Evolutionary conservation across 1,284 basidiomycete genomes (phyloP).

Genomic region (Rhizopogon parksii): DNA sequence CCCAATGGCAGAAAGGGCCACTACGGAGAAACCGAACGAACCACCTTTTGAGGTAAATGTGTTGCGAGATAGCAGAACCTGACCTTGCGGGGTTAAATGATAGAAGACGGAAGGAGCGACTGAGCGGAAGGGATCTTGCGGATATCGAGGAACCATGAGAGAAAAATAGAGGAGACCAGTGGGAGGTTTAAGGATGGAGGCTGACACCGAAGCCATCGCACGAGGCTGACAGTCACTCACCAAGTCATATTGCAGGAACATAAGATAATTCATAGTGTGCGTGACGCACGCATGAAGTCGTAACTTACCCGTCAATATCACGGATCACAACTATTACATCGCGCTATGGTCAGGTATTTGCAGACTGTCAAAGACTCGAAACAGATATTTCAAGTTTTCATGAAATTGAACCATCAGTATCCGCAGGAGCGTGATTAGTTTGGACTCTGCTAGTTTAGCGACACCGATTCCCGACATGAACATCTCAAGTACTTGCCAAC

Average conservation of each 20-base stretch:
- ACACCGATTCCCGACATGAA: too few relatives aligned
- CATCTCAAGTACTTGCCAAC: too few relatives aligned
- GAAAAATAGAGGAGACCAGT: too few relatives aligned
- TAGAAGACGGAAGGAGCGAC: not conserved
- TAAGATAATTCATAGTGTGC: too few relatives aligned
- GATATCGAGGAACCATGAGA: not conserved
- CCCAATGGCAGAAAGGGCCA: not conserved
- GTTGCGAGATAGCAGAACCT: not conserved
- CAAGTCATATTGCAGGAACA: not conserved
- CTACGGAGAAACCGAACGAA: not conserved
- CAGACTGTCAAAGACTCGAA: too few relatives aligned
- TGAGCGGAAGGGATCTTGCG: not conserved
- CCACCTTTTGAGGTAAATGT: not conserved
- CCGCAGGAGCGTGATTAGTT: too few relatives aligned
- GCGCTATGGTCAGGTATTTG: too few relatives aligned
- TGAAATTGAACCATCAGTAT: too few relatives aligned
- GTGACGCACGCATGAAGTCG: not conserved
- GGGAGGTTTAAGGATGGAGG: not conserved
- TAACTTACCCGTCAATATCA: too few relatives aligned
- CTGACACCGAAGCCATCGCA: not conserved
- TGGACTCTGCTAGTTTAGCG: too few relatives aligned
- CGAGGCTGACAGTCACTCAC: not conserved
- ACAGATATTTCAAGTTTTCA: too few relatives aligned
- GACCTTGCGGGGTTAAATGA: not conserved
- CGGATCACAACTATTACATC: too few relatives aligned